These are phyloP conservation scores for Corrigiola litoralis DNA, from an alignment of 179 eudicot species.

Conservation along the genomic window DNA sequence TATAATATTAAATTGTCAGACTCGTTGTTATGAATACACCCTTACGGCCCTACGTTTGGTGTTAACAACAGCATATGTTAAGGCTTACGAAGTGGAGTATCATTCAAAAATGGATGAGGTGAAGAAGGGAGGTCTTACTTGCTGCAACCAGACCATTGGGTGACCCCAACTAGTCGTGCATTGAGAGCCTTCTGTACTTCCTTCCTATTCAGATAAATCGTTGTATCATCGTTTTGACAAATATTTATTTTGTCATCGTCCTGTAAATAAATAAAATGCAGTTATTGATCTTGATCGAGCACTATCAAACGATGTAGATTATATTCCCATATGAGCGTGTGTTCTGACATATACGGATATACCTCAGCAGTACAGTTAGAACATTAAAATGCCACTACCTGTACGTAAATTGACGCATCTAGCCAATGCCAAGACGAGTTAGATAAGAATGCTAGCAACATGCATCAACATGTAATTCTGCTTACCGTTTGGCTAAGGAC, in stretches of 20 bases:
- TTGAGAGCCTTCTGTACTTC: constrained; percentile 34
- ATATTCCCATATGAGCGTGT: no score
- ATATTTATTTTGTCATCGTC: constrained; percentile 23
- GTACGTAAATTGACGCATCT: no score
- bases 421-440: no score
- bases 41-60: no score
- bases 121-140: constrained; percentile 18
- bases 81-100: no score
- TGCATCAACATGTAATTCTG: not conserved
- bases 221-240: constrained; percentile 32
- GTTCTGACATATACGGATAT: no score
- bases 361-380: no score
- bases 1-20: no score
- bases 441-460: not conserved
- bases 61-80: no score
- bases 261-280: not conserved
- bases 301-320: not conserved
- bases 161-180: constrained; percentile 33
- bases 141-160: constrained; percentile 32
- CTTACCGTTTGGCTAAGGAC: constrained; percentile 22
- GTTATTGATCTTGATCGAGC: not conserved
- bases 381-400: no score
- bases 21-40: no score
- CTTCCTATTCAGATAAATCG: constrained; percentile 28
- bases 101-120: not conserved